Evolutionary conservation across 1,284 basidiomycete genomes (phyloP), one percentile per base, ranked within the genome.

Genomic region (Tylopilus sp.): DNA sequence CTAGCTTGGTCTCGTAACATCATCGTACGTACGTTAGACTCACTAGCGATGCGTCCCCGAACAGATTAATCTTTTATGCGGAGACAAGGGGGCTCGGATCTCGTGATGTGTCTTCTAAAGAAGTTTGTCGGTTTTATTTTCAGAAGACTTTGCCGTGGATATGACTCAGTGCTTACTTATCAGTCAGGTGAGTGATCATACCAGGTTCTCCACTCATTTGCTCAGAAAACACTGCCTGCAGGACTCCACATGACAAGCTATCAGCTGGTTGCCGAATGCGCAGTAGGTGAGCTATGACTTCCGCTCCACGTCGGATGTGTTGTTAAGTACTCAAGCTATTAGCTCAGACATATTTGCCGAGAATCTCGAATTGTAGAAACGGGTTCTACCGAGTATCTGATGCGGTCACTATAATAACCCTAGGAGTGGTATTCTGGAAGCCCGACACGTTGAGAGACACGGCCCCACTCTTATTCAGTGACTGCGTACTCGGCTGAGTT

Each of bases 141-240:
- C 29, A n/a, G 56, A 38, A 12, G 36, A 8, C 26, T 36, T 51
- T 36, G 44, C 49, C 38, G 18, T n/a, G 44, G 44, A n/a, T n/a
- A 29, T 29, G 29, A 29, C 29, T 29, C 29, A 29, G 29, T 29
- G 29, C 29, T 29, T 29, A 9, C 19, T 47, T 47, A n/a, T n/a
- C 8, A 47, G 55, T 64, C 70, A 72, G 61, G 70, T 68, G 65
- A 69, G 71, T 63, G 51, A 49, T 65, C 26, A 54, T 53, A 29
- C 29, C 29, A 10, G 10, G 15, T 36, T 53, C 52, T 54, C 53
- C 10, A 57, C 64, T 59, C 64, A 44, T 44, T 19, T 44, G 41
- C 19, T 44, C 41, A 44, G 41, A 44, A 19, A 44, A 44, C 19
- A 44, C 9, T 44, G 22, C n/a, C 9, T n/a, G n/a, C 44, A 15